Percentiles rank a stretch among this genome's conserved stretches.
Conservation (phyloP, 2,329 filamentous ascomycete genomes). For the Catunica adiposa region DNA sequence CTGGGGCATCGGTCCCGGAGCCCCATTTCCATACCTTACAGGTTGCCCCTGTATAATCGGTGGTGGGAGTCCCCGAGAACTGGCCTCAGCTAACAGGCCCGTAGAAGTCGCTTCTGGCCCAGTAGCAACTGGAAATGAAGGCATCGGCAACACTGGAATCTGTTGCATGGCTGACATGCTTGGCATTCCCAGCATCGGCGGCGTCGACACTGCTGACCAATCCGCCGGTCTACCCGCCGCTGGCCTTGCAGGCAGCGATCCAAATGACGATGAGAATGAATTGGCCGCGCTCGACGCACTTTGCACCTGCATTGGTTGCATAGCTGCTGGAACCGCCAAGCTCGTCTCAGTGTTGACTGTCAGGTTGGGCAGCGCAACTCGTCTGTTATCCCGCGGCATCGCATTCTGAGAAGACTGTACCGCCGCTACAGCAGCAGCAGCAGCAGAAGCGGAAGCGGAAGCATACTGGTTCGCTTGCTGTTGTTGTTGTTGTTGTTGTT, state of each 20-base stretch:
- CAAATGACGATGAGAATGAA: background rate
- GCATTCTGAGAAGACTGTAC: no score
- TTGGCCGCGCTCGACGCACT: background rate
- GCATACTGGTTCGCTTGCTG: background rate
- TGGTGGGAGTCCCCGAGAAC: background rate
- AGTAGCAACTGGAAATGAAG: no score
- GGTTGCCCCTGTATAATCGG: background rate
- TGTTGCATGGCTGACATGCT: no score
- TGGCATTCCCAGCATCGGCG: background rate
- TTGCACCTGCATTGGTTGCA: background rate
- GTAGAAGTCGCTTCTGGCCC: no score
- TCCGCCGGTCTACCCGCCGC: no score
- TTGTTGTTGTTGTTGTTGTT: background rate
- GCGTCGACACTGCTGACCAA: background rate
- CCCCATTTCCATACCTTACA: background rate
- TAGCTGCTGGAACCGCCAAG: background rate
- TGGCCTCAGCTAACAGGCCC: no score
- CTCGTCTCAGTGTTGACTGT: slow-evolving; percentile 2
- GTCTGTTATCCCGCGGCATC: background rate
- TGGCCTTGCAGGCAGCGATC: no score
- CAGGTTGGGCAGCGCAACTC: slow-evolving; percentile 9
- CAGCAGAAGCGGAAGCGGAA: no score
- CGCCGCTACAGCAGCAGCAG: no score
- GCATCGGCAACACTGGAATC: no score
- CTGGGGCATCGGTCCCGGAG: background rate